Conservation (phyloP, 169 alveolate species). For the Cystoisospora suis region DNA sequence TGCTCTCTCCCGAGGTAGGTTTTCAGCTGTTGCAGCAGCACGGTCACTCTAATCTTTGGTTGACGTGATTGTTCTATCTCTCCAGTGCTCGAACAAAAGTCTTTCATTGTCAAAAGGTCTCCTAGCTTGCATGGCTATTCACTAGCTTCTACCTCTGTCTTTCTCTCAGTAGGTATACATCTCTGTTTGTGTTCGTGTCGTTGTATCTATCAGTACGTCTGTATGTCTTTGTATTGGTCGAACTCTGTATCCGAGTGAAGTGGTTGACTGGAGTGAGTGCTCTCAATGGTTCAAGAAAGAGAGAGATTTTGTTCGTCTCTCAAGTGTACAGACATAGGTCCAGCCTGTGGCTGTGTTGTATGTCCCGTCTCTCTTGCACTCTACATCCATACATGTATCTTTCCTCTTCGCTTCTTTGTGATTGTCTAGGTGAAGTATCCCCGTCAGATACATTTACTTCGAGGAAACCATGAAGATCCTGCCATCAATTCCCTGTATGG, state of each 20-base stretch:
- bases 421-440: constrained; percentile 79
- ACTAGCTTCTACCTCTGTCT: not conserved
- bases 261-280: no score
- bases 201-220: not conserved
- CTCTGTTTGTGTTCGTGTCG: not conserved
- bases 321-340: not conserved
- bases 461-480: constrained; percentile 94
- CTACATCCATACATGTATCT: no score
- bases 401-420: no score
- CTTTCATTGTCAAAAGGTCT: not conserved
- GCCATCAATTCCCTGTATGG: constrained; percentile 98
- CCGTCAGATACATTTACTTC: constrained; percentile 95
- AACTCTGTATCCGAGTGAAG: not conserved
- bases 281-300: no score
- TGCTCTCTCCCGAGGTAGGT: not conserved
- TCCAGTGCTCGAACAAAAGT: not conserved
- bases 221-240: not conserved
- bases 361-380: not conserved
- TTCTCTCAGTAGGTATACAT: not conserved
- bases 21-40: not conserved
- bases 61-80: not conserved
- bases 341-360: not conserved
- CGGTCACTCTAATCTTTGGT: not conserved
- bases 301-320: no score
- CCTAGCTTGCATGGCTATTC: not conserved